Percentiles rank a stretch among this genome's conserved stretches.
Evolutionary conservation across 768 basidiomycete genomes (phyloP).

Genomic region (Lentinus brumalis): DNA sequence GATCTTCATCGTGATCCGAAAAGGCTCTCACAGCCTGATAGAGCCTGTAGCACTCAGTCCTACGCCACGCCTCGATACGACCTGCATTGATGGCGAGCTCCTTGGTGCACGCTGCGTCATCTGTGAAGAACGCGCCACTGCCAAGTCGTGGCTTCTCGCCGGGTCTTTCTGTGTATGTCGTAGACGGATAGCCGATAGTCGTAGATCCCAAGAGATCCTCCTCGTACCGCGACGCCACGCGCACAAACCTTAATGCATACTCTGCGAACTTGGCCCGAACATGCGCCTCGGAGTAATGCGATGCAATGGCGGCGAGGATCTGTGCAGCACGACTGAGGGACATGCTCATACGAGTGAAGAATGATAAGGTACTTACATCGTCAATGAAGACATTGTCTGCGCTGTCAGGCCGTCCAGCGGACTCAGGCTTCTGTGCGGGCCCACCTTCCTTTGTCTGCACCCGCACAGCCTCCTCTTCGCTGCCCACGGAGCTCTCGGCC

Average conservation of each 20-base stretch:
- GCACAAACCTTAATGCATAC: conserved; percentile 84
- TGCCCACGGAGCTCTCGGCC: conserved; percentile 60
- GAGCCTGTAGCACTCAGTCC: conserved; percentile 78
- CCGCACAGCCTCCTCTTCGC: conserved; percentile 74
- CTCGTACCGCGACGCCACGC: conserved; percentile 89
- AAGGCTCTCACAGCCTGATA: conserved; percentile 59
- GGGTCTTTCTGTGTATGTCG: conserved; percentile 48
- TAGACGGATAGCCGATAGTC: conserved; percentile 70
- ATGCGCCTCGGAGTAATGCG: conserved; percentile 87
- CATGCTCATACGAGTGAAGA: not conserved
- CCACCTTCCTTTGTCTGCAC: conserved; percentile 53
- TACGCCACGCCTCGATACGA: conserved; percentile 92
- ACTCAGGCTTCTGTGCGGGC: conserved; percentile 49
- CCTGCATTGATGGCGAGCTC: conserved; percentile 79
- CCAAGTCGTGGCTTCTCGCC: conserved; percentile 59
- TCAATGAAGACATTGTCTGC: conserved; percentile 90
- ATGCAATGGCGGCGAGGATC: conserved; percentile 86
- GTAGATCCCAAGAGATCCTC: conserved; percentile 77
- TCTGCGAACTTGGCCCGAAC: conserved; percentile 90
- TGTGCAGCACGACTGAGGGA: conserved; percentile 33
- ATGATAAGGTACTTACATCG: conserved; percentile 62
- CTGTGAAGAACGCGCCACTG: conserved; percentile 77
- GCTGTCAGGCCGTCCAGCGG: conserved; percentile 56
- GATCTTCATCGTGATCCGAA: not conserved
- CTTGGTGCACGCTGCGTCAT: conserved; percentile 62